Conservation (phyloP, 2,329 filamentous ascomycete genomes). For the Chaetomium strumarium region DNA sequence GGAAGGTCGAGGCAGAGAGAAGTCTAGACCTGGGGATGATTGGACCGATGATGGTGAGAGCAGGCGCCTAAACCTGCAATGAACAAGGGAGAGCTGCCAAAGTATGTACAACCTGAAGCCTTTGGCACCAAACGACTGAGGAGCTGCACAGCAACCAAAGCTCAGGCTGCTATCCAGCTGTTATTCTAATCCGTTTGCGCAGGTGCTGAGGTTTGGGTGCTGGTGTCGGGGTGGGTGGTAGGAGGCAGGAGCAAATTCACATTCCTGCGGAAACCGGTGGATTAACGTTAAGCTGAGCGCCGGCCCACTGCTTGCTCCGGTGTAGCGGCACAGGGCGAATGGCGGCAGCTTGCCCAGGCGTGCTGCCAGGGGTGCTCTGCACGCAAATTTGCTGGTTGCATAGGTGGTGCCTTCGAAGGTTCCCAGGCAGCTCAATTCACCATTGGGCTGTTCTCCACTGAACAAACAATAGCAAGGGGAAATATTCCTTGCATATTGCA, state of each 20-base stretch:
- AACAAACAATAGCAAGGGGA: neutral
- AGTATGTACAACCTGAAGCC: conserved; percentile 3
- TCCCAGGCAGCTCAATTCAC: neutral
- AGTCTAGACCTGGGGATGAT: conserved; percentile 12
- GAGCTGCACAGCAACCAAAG: conserved; percentile 1
- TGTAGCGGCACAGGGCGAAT: conserved; percentile 7
- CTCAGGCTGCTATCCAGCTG: neutral
- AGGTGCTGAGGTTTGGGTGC: conserved; percentile 19
- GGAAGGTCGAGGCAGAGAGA: conserved; percentile 11
- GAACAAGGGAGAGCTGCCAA: conserved; percentile 4
- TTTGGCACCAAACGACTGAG: conserved; percentile 7
- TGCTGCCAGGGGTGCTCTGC: conserved; percentile 7
- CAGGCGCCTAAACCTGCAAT: conserved; percentile 42
- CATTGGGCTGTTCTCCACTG: neutral
- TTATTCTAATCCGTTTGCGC: conserved; percentile 1
- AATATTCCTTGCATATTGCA: too few relatives aligned
- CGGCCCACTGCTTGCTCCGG: conserved; percentile 17
- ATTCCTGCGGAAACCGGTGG: conserved; percentile 35
- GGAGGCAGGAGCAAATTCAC: conserved; percentile 27
- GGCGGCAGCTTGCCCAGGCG: conserved; percentile 3
- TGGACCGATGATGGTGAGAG: conserved; percentile 16
- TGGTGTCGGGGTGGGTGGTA: conserved; percentile 1
- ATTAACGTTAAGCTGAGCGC: conserved; percentile 26
- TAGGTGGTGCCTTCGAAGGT: neutral
- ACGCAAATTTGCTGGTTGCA: conserved; percentile 12